Evolutionary conservation across 2,329 filamentous ascomycete species (phyloP).

Genomic region (Epichloe typhina): DNA sequence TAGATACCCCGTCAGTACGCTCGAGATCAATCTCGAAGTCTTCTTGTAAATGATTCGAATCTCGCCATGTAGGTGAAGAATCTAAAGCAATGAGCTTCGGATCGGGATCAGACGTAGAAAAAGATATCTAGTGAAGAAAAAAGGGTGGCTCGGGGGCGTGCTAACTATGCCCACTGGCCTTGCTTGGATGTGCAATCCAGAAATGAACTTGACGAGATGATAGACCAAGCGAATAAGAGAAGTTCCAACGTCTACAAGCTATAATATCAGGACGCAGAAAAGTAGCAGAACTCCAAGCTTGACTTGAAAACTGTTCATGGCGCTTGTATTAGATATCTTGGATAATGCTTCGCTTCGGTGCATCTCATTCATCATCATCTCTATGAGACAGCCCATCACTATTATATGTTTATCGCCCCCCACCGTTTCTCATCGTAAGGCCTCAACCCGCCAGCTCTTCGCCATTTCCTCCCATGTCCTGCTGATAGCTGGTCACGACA

Average conservation of each 20-base stretch:
- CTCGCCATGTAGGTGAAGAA: not conserved
- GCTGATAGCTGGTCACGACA: not conserved
- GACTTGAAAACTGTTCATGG: not conserved
- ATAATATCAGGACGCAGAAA: not conserved
- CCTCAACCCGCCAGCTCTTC: not conserved
- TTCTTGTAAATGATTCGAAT: constrained; percentile 51
- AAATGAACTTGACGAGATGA: constrained; percentile 13
- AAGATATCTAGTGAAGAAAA: no score
- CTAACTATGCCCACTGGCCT: not conserved
- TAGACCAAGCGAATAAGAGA: constrained; percentile 9
- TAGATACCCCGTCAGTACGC: constrained; percentile 79
- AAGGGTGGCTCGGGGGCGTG: not conserved
- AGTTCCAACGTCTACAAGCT: not conserved
- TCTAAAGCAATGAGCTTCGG: not conserved
- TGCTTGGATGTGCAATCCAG: not conserved
- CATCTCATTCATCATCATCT: not conserved
- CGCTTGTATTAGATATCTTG: not conserved
- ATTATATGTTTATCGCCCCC: not conserved
- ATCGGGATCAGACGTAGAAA: not conserved
- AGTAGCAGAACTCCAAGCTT: not conserved
- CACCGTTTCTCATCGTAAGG: not conserved
- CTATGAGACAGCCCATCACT: not conserved
- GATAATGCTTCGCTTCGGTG: not conserved
- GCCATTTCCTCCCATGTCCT: not conserved
- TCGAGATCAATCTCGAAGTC: constrained; percentile 89